These are phyloP conservation scores for Polysphondylium violaceum DNA, from an alignment of 78 protist genomes.

Conservation along the genomic window DNA sequence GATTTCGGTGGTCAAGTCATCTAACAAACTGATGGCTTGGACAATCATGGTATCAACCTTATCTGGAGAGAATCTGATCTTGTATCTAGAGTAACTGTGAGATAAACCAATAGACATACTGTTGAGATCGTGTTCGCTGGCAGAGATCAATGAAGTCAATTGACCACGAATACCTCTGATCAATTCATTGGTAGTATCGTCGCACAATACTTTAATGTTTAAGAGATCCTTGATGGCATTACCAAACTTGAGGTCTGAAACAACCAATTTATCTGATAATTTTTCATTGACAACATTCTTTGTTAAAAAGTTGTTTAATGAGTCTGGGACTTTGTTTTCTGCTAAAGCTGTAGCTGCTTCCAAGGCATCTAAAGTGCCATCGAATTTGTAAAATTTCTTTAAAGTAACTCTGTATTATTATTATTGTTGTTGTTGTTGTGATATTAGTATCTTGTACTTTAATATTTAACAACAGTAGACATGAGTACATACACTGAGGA, in stretches of 20 bases:
- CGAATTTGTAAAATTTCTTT: constrained; percentile 93
- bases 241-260: constrained; percentile 95
- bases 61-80: constrained; percentile 98
- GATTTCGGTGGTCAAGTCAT: constrained; percentile 98
- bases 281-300: constrained; percentile 83
- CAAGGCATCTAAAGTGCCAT: constrained; percentile 94
- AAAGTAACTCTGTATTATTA: constrained; percentile 81
- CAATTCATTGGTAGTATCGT: constrained; percentile 87
- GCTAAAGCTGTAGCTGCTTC: constrained; percentile 92
- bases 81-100: constrained; percentile 96
- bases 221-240: constrained; percentile 90
- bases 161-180: constrained; percentile 94
- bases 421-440: not conserved
- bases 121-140: constrained; percentile 55
- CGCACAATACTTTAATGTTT: constrained; percentile 48
- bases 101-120: constrained; percentile 96
- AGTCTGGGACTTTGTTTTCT: constrained; percentile 90
- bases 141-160: constrained; percentile 71
- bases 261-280: constrained; percentile 90
- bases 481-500: constrained; percentile 38
- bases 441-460: not conserved
- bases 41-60: constrained; percentile 99
- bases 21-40: constrained; percentile 98
- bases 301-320: constrained; percentile 91
- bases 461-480: not conserved